Conservation (phyloP, 73 alveolate species). For the Paramecium sonneborni region DNA sequence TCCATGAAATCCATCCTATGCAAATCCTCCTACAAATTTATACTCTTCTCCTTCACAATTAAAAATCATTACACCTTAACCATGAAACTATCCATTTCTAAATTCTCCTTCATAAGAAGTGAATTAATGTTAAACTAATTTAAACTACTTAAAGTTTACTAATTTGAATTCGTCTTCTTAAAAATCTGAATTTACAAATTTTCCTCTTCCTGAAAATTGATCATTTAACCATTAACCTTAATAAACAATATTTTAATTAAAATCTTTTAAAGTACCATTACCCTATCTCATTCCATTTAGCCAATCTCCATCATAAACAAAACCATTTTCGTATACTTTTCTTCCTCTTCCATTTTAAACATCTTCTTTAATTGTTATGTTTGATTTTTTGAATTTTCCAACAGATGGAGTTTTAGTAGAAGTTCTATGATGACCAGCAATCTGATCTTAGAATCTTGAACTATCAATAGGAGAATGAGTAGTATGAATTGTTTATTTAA, state of each 20-base stretch:
- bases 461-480: neutral
- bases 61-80: neutral
- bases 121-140: conserved; percentile 15
- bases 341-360: conserved; percentile 25
- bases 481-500: neutral
- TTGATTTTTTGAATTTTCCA: neutral
- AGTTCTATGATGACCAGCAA: neutral
- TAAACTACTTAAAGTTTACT: neutral
- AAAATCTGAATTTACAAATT: conserved; percentile 46
- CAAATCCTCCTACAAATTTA: neutral
- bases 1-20: conserved; percentile 31
- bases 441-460: neutral
- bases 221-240: conserved; percentile 60
- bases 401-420: neutral
- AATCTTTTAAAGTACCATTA: conserved; percentile 21
- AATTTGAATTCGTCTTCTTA: neutral
- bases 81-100: conserved; percentile 14
- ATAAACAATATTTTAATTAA: conserved; percentile 42
- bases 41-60: neutral
- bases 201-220: conserved; percentile 56
- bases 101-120: conserved; percentile 27
- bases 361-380: neutral
- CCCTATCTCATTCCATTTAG: conserved; percentile 58
- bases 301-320: conserved; percentile 60
- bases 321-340: conserved; percentile 53